These are phyloP conservation scores for Schizochytrium sp. DNA, from an alignment of 108 stramenopile genomes.

Conservation along the genomic window DNA sequence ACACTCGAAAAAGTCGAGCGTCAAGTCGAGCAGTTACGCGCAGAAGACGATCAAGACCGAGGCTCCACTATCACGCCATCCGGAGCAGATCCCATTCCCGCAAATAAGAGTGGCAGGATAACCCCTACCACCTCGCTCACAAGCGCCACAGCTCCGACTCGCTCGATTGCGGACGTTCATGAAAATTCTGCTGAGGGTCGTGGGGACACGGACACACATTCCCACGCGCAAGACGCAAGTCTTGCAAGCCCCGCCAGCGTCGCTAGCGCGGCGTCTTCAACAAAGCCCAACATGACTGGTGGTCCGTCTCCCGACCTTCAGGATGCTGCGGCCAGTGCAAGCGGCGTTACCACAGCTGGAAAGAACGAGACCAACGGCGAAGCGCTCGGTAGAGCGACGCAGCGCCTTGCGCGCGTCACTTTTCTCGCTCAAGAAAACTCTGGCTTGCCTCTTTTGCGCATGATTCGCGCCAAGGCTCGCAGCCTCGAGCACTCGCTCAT, in stretches of 20 bases:
- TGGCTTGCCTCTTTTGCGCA: neutral
- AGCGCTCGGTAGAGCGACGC: neutral
- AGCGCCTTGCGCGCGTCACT: neutral
- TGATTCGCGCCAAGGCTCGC: slow-evolving; percentile 3
- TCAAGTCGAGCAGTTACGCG: neutral
- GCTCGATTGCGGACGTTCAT: too few species aligned
- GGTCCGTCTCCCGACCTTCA: neutral
- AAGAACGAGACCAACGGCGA: neutral
- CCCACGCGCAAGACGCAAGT: too few species aligned
- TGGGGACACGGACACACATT: too few species aligned
- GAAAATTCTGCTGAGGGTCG: too few species aligned
- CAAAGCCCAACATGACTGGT: neutral
- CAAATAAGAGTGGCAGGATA: too few species aligned
- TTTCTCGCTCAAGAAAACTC: neutral
- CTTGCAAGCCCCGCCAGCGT: too few species aligned
- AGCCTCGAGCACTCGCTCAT: slow-evolving; percentile 14
- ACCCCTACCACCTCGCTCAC: too few species aligned
- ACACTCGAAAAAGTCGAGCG: neutral
- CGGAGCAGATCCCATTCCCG: too few species aligned
- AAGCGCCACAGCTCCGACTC: too few species aligned
- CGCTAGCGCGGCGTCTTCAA: too few species aligned
- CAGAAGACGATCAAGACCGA: neutral
- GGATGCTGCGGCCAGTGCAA: too few species aligned
- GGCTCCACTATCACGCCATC: neutral
- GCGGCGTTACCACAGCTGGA: too few species aligned